Evolutionary conservation across 2,329 filamentous ascomycete species (phyloP).

Genomic region (Pseudogymnoascus sp.): DNA sequence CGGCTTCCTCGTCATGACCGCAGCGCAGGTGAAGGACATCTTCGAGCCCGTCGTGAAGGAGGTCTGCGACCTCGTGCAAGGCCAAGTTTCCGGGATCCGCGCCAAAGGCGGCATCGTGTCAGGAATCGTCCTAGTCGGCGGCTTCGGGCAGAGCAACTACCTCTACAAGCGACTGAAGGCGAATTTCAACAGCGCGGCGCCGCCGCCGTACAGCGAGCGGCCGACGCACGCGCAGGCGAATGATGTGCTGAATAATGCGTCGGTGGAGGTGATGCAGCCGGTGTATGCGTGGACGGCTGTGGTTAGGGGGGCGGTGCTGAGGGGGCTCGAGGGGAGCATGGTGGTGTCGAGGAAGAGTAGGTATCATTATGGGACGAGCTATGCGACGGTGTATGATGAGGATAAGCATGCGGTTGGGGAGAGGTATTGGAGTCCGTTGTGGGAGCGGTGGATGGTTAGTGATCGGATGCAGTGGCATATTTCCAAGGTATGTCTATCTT

Average conservation of each 20-base stretch:
- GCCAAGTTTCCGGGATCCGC: constrained; percentile 56
- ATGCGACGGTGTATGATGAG: constrained; percentile 73
- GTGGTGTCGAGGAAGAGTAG: constrained; percentile 66
- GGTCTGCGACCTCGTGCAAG: constrained; percentile 59
- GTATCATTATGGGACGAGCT: constrained; percentile 68
- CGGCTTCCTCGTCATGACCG: constrained; percentile 66
- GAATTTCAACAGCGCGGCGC: constrained; percentile 50
- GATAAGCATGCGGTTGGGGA: constrained; percentile 64
- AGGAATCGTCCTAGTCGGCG: constrained; percentile 74
- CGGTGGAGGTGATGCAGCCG: constrained; percentile 73
- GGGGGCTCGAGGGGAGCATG: constrained; percentile 70
- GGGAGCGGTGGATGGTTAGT: constrained; percentile 76
- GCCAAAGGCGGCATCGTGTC: constrained; percentile 54
- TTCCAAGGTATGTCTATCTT: constrained; percentile 49
- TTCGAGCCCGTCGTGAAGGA: constrained; percentile 68
- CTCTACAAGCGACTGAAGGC: constrained; percentile 62
- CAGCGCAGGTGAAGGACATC: constrained; percentile 61
- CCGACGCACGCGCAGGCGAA: constrained; percentile 54
- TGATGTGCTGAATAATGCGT: constrained; percentile 41
- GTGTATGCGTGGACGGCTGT: constrained; percentile 77
- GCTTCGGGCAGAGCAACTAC: constrained; percentile 73
- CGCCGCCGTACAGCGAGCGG: constrained; percentile 55
- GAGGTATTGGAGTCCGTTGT: constrained; percentile 70
- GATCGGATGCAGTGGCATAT: constrained; percentile 85
- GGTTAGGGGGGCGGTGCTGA: constrained; percentile 66